Percentiles rank a stretch among this genome's conserved stretches.
Conservation (phyloP, 2,329 filamentous ascomycete genomes). For the Aspergillus novoparasiticus region DNA sequence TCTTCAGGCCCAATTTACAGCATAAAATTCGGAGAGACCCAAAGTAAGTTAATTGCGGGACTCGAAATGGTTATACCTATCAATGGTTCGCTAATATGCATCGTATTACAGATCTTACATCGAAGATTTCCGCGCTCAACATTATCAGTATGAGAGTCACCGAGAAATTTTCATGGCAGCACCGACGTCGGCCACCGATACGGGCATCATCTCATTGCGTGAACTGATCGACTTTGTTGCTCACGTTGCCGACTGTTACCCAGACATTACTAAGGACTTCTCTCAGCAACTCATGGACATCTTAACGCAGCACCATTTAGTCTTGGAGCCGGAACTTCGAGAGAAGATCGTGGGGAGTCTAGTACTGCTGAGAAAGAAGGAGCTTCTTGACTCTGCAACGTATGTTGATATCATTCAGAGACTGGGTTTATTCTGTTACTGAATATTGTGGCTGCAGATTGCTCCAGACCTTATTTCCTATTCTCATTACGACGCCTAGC, state of each 20-base stretch:
- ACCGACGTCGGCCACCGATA: conserved; percentile 74
- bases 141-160: conserved; percentile 87
- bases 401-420: conserved; percentile 30
- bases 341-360: conserved; percentile 94
- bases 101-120: conserved; percentile 69
- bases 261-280: conserved; percentile 74
- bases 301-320: conserved; percentile 77
- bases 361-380: conserved; percentile 84
- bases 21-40: conserved; percentile 91
- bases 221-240: conserved; percentile 93
- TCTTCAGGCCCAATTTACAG: conserved; percentile 73
- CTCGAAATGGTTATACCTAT: not conserved
- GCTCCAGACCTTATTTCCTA: conserved; percentile 89
- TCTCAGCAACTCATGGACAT: conserved; percentile 80
- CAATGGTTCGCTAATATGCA: conserved; percentile 6
- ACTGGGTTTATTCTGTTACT: conserved; percentile 2
- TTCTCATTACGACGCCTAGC: conserved; percentile 87
- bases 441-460: conserved; percentile 48
- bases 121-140: conserved; percentile 85
- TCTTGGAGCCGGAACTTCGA: conserved; percentile 79
- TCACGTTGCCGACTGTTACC: conserved; percentile 93
- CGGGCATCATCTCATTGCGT: conserved; percentile 79
- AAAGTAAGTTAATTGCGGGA: conserved; percentile 53
- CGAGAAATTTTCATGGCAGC: conserved; percentile 88
- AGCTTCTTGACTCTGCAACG: conserved; percentile 81